Evolutionary conservation across 2,329 filamentous ascomycete species (phyloP).

Genomic region (Calonectria naviculata): DNA sequence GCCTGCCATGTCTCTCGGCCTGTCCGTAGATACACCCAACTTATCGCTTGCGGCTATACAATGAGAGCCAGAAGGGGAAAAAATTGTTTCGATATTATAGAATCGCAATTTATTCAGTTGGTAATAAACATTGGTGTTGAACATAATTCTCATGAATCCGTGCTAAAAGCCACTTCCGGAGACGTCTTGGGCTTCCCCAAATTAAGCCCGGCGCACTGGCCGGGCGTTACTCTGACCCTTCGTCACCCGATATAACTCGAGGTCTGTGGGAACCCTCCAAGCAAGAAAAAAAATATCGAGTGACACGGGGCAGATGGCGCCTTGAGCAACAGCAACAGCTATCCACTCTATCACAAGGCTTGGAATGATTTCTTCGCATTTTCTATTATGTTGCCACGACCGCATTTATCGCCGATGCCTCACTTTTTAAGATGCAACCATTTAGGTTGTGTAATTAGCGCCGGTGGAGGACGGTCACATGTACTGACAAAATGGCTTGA

Average conservation of each 20-base stretch:
- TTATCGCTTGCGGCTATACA: background rate
- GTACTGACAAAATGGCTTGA: background rate
- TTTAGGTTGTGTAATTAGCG: background rate
- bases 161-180: background rate
- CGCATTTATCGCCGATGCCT: conserved; percentile 26
- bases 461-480: conserved; percentile 9
- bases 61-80: background rate
- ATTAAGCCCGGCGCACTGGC: conserved; percentile 14
- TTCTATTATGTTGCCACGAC: conserved; percentile 11
- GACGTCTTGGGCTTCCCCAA: background rate
- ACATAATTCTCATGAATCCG: background rate
- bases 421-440: background rate
- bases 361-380: background rate
- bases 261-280: conserved; percentile 1
- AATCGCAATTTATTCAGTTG: background rate
- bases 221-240: conserved; percentile 12
- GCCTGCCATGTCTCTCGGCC: conserved; percentile 3
- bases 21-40: background rate
- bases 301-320: conserved; percentile 16
- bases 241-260: conserved; percentile 13
- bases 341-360: conserved; percentile 8
- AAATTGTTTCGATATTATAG: background rate
- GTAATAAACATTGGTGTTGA: background rate
- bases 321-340: background rate
- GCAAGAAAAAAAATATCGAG: background rate